These are phyloP conservation scores for Graphilbum ipis-grandicollis DNA, from an alignment of 2,329 filamentous ascomycete species.

Conservation along the genomic window DNA sequence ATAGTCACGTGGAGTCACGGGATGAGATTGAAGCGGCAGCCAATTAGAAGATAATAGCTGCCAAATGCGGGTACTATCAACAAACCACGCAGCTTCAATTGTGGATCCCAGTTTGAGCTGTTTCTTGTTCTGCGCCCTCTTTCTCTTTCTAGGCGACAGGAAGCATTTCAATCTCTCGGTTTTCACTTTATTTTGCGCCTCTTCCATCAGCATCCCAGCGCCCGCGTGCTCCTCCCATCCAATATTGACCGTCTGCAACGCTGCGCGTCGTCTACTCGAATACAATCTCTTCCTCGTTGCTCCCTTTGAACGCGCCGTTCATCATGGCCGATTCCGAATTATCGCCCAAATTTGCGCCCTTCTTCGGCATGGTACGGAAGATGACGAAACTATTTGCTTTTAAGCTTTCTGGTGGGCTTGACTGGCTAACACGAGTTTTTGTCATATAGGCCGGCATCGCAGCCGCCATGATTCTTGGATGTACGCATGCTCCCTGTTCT, in stretches of 20 bases:
- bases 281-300: too few species aligned
- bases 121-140: background rate
- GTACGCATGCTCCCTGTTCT: slow-evolving; percentile 29
- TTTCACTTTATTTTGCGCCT: background rate
- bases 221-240: too few species aligned
- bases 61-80: background rate
- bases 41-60: too few species aligned
- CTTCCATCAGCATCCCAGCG: too few species aligned
- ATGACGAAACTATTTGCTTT: background rate
- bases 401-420: background rate
- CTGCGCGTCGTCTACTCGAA: too few species aligned
- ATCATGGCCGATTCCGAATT: slow-evolving; percentile 35
- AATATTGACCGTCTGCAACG: too few species aligned
- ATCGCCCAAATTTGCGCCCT: slow-evolving; percentile 69
- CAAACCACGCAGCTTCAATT: background rate
- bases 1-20: too few species aligned
- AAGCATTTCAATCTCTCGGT: background rate
- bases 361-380: slow-evolving; percentile 65
- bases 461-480: slow-evolving; percentile 70
- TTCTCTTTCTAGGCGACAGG: background rate
- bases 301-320: background rate
- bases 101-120: too few species aligned
- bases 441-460: slow-evolving; percentile 52
- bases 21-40: too few species aligned
- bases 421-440: background rate